These are phyloP conservation scores for Sicyos baderoa DNA, from an alignment of 306 rosid genomes.

Conservation along the genomic window DNA sequence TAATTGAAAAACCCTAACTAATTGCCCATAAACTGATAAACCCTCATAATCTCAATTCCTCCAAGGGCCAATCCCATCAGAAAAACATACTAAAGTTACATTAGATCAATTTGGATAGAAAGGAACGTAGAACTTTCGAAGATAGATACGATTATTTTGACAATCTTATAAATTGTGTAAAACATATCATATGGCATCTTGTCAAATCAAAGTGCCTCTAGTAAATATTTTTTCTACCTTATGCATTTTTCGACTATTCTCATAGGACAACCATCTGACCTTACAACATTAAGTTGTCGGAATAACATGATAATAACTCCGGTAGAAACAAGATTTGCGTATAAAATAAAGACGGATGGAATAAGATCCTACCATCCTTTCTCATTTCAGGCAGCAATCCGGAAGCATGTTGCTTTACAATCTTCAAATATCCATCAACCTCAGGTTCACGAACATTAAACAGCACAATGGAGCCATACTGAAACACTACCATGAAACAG, in stretches of 20 bases:
- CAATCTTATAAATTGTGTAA: neutral
- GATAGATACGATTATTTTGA: neutral
- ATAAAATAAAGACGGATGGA: no score
- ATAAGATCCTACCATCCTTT: constrained; percentile 63
- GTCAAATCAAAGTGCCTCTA: neutral
- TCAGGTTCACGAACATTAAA: constrained; percentile 71
- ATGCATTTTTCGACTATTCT: no score
- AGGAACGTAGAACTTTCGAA: neutral
- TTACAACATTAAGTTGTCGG: no score
- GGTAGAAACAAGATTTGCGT: neutral
- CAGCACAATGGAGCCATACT: constrained; percentile 86
- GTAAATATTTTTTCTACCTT: neutral
- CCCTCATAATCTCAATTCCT: no score
- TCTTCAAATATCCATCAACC: constrained; percentile 65
- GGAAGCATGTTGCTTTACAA: constrained; percentile 68
- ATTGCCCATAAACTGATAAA: no score
- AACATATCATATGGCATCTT: neutral
- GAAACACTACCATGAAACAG: constrained; percentile 86
- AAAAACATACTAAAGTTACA: neutral
- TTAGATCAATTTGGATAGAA: neutral
- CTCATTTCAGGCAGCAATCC: constrained; percentile 94
- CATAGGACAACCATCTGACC: no score
- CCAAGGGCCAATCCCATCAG: no score
- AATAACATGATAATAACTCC: neutral
- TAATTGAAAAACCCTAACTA: no score